Evolutionary conservation across 108 stramenopile species (phyloP), one percentile per base, ranked within the genome.

Genomic region (Hondaea fermentalgiana): DNA sequence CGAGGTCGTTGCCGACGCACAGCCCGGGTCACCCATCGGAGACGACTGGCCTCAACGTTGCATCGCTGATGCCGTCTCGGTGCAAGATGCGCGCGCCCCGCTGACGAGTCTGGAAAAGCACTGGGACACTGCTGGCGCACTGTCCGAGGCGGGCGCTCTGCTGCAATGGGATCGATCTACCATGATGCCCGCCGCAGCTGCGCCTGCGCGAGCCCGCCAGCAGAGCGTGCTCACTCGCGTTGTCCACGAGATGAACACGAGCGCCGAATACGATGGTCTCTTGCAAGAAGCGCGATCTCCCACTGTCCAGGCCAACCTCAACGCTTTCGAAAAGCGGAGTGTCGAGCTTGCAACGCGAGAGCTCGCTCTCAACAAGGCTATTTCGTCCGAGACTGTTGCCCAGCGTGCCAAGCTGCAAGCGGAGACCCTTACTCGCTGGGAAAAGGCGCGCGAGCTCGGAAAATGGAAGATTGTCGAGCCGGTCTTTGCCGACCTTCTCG

Each of bases 171-270:
- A 58, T 44, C 44, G 28, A 28, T 12, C 28, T 17, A 60, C 44
- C 17, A 92, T 92, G 90, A 92, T 93, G 92, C 92, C 92, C 14
- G 25, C 91, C 29, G 87, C 90, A 6, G 90, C 51, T 3, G 90
- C 92, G 19, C 45, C 35, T 23, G 90, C 91, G 12, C 88, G 92
- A 6, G 91, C 89, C 16, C 47, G 55, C 19, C 91, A 91, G 59
- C 90, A 92, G 72, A 88, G 92, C 17, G 91, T 90, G 8, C 60
- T 93, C 35, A 92, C 92, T 10, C 87, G 87, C 42, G 87, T 92
- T 10, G 19, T 91, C 23, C 91, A 92, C 88, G 92, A 92, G 89
- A 91, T 90, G 88, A 76, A 90, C 64, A 87, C 90, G 17, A 90
- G 90, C 64, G 42, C 59, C 6, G 29, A 12, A 8, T 89, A 92